Evolutionary conservation across 2,329 filamentous ascomycete species (phyloP), one percentile per base, ranked within the genome.

Genomic region (Fusarium sp.): DNA sequence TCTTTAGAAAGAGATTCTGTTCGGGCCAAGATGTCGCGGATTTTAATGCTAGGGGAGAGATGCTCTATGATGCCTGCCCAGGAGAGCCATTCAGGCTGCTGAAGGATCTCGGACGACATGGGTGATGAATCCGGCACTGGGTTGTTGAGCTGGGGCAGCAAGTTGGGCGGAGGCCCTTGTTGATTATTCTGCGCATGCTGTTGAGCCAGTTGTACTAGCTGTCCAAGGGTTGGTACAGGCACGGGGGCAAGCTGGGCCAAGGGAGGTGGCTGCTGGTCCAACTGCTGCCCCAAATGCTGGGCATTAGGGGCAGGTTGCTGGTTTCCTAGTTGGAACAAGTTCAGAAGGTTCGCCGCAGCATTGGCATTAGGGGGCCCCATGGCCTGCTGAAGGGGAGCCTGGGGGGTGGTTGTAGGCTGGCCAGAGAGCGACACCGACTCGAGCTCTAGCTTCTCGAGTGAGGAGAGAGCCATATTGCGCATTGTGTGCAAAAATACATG

Each of bases 401-500:
- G 77, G 8, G 65, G 53, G n/a, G 36, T 53, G 44, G 47, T 31
- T 10, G 77, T 77, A 2, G 82, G 78, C 36, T 82, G 80, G 1
- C 86, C 86, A 13, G 87, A 89, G 40, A 93, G 78, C 7, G 91
- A 93, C 1, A 93, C 88, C 0, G 89, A 90, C 70, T 92, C 85
- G 3, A 93, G 79, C 9, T 85, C 84, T 15, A 93, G 76, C 18
- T 83, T 85, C 65, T 86, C 82, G 12, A 93, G 77, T 3, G 77
- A 82, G 8, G 78, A 75, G 6, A 79, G 74, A 18, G 84, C 82
- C 77, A 90, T 86, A 6, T 78, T 76, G 3, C 80, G 79, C 62
- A 90, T 79, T 54, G 90, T 83, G 11, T 83, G 80, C 34, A 85
- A 74, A 34, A 93, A 82, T 2, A 89, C 82, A 41, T 86, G 81